Base-by-base conservation (phyloP, 2,329 filamentous ascomycete genomes). In the Ophiostoma montium region DNA sequence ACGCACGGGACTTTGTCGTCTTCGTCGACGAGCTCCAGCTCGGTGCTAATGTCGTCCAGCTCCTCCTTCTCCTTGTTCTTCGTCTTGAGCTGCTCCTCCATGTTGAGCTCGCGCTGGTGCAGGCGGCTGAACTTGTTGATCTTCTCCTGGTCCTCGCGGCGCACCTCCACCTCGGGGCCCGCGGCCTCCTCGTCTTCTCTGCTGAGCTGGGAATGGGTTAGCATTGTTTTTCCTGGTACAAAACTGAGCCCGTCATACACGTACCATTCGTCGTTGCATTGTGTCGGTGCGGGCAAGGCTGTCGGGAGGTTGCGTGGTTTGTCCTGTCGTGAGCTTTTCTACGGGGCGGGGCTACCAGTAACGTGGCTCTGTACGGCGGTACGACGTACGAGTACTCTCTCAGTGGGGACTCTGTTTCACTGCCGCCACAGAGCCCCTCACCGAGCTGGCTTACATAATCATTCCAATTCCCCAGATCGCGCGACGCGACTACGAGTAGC, bases 31-130 rank as follows among this genome's bases (percentile, higher is more conserved):
- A 56, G 78, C 67, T 98, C 92, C 43, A 98, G 74, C 65, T 98
- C 92, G 48, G 75, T 86, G 2, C 83, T 84, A 49, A 98, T 76
- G 65, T 98, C 92, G 63, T 96, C 89, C 3, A 96, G 77, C 62
- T 96, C 92, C 66, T 98, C 92, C 69, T 95, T 96, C 65, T 96
- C 90, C 71, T 96, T 96, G 90, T 96, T 61, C 49, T 94, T 95
- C 6, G 67, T 64, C 61, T 84, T 83, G 56, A 96, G 68, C 58
- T 92, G 80, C 44, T 94, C 88, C 62, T 94, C 82, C 3, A 96
- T 65, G 3, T 73, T 66, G 32, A 84, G 74, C 63, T 95, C 85
- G 47, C 86, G 83, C 63, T 94, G 87, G 65, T 98, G 92, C 54
- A 98, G 72, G 41, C 88, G 82, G 66, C 89, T 95, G 73, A 98